These are phyloP conservation scores for Aspergillus fijiensis DNA, from an alignment of 2,329 filamentous ascomycete genomes.

Conservation along the genomic window DNA sequence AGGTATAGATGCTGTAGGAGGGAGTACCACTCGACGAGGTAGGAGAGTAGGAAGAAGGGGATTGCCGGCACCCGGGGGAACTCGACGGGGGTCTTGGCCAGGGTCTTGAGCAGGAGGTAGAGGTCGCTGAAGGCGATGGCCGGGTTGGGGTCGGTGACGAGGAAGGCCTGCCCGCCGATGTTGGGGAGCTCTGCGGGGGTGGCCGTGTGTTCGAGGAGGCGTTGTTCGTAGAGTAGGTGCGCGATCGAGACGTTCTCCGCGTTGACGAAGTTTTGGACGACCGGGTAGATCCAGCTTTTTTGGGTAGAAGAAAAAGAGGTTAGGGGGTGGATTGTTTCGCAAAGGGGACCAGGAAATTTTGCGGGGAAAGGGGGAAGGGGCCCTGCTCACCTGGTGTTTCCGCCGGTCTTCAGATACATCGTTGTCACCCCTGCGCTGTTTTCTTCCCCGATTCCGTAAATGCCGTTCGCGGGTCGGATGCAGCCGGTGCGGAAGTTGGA, in stretches of 20 bases:
- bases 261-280: slow-evolving; percentile 53
- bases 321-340: too few species aligned
- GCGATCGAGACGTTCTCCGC: slow-evolving; percentile 55
- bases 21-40: slow-evolving; percentile 34
- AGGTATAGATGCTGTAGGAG: slow-evolving; percentile 29
- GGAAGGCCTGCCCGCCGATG: slow-evolving; percentile 49
- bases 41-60: slow-evolving; percentile 31
- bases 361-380: too few species aligned
- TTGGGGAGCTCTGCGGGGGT: slow-evolving; percentile 25
- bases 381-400: slow-evolving; percentile 33
- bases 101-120: slow-evolving; percentile 30
- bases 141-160: slow-evolving; percentile 53
- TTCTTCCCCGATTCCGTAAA: slow-evolving; percentile 53
- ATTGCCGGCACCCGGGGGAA: slow-evolving; percentile 29
- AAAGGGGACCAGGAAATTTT: too few species aligned
- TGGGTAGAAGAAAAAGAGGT: too few species aligned
- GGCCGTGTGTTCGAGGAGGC: slow-evolving; percentile 42
- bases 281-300: slow-evolving; percentile 44
- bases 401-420: slow-evolving; percentile 39
- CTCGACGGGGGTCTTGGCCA: slow-evolving; percentile 30
- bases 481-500: slow-evolving; percentile 53
- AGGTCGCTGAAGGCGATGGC: slow-evolving; percentile 38
- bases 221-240: slow-evolving; percentile 55
- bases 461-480: slow-evolving; percentile 55
- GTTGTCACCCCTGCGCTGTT: slow-evolving; percentile 38